Percentiles rank a stretch among this genome's conserved stretches.
Evolutionary conservation across 352 stramenopile species (phyloP).

Genomic region (Lagenidium giganteum): DNA sequence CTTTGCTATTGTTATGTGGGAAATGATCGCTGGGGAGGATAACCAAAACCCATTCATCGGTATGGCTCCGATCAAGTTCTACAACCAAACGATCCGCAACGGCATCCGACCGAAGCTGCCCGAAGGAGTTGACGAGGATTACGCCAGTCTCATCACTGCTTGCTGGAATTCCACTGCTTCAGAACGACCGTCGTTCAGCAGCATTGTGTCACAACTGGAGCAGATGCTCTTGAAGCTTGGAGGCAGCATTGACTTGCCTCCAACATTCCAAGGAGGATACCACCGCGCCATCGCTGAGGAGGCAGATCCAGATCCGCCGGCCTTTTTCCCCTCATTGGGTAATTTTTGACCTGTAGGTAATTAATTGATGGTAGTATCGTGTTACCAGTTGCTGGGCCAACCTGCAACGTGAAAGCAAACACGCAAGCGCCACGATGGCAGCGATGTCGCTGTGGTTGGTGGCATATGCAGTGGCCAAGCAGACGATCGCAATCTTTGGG

Average conservation of each 20-base stretch:
- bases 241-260: constrained; percentile 75
- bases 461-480: constrained; percentile 17
- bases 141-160: constrained; percentile 71
- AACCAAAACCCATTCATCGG: constrained; percentile 84
- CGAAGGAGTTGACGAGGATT: constrained; percentile 60
- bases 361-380: no score
- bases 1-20: constrained; percentile 89
- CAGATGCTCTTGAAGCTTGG: constrained; percentile 63
- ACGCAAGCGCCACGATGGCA: no score
- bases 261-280: constrained; percentile 82
- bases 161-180: constrained; percentile 80
- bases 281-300: no score
- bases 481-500: constrained; percentile 42
- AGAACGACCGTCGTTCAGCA: constrained; percentile 67
- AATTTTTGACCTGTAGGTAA: no score
- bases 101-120: constrained; percentile 68
- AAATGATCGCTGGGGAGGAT: constrained; percentile 82
- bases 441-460: no score
- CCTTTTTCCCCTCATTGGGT: no score
- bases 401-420: no score
- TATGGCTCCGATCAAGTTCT: constrained; percentile 89
- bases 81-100: constrained; percentile 83
- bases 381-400: no score
- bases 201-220: constrained; percentile 78
- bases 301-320: no score